Evolutionary conservation across 2,329 filamentous ascomycete genomes (phyloP).

Genomic region (Penicillium digitatum): DNA sequence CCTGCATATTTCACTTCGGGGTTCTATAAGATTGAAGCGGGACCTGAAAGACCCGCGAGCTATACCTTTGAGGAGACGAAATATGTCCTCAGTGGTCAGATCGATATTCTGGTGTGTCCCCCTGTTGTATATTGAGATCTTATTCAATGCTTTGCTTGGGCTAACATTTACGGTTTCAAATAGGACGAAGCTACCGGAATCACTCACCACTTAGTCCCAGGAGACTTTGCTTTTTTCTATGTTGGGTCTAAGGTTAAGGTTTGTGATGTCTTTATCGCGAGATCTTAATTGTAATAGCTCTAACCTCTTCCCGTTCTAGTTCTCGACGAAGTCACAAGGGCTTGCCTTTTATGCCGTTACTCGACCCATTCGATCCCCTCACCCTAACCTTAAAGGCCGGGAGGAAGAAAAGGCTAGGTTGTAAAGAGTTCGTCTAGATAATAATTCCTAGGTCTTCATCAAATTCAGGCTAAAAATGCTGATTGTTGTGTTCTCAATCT

Average conservation of each 20-base stretch:
- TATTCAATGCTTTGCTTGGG: no score
- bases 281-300: not conserved
- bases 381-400: constrained; percentile 19
- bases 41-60: constrained; percentile 19
- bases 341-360: constrained; percentile 24
- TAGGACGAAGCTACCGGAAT: constrained; percentile 19
- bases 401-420: constrained; percentile 16
- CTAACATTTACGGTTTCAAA: not conserved
- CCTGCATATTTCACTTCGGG: constrained; percentile 23
- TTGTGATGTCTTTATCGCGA: not conserved
- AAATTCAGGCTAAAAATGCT: not conserved
- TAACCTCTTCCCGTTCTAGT: constrained; percentile 7
- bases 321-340: constrained; percentile 21
- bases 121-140: not conserved
- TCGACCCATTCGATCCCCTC: constrained; percentile 16
- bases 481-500: not conserved
- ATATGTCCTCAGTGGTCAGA: constrained; percentile 25
- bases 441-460: not conserved
- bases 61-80: constrained; percentile 27
- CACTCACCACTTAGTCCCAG: constrained; percentile 16
- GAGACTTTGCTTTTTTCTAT: constrained; percentile 19
- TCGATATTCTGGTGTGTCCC: constrained; percentile 22
- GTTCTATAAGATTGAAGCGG: constrained; percentile 27
- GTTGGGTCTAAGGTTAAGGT: constrained; percentile 23
- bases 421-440: not conserved